Evolutionary conservation across 2,329 filamentous ascomycete genomes (phyloP).

Genomic region (Xylariaceae sp.): DNA sequence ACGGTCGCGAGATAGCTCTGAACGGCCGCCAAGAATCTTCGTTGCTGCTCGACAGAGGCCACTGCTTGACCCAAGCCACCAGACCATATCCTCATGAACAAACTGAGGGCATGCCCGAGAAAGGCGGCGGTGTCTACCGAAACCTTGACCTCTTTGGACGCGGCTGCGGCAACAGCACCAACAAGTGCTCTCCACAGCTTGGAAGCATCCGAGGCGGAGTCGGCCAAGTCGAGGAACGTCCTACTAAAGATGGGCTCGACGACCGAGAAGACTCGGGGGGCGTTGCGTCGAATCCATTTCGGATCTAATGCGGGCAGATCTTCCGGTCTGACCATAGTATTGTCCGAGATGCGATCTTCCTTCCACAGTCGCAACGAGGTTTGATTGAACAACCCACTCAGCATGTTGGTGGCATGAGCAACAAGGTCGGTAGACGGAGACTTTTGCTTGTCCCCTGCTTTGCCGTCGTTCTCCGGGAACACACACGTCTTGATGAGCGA

Average conservation of each 20-base stretch:
- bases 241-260: conserved; percentile 57
- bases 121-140: conserved; percentile 79
- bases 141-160: conserved; percentile 83
- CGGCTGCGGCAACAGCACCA: conserved; percentile 60
- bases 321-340: conserved; percentile 55
- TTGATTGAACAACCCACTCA: conserved; percentile 65
- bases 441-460: conserved; percentile 30
- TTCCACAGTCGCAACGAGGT: conserved; percentile 64
- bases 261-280: conserved; percentile 59
- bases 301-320: conserved; percentile 81
- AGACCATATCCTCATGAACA: conserved; percentile 68
- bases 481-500: conserved; percentile 60
- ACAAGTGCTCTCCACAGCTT: conserved; percentile 61
- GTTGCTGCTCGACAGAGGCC: conserved; percentile 46
- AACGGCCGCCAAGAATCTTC: conserved; percentile 53
- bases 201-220: conserved; percentile 49
- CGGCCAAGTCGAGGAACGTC: conserved; percentile 59
- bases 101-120: conserved; percentile 65
- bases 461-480: conserved; percentile 25
- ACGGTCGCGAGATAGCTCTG: conserved; percentile 48
- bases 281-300: conserved; percentile 79
- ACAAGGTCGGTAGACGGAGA: conserved; percentile 43
- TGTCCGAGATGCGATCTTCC: conserved; percentile 64
- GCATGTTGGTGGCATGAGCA: conserved; percentile 61
- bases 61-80: conserved; percentile 50